Evolutionary conservation across 148 eudicot genomes (phyloP).

Genomic region (Agrostemma githago): DNA sequence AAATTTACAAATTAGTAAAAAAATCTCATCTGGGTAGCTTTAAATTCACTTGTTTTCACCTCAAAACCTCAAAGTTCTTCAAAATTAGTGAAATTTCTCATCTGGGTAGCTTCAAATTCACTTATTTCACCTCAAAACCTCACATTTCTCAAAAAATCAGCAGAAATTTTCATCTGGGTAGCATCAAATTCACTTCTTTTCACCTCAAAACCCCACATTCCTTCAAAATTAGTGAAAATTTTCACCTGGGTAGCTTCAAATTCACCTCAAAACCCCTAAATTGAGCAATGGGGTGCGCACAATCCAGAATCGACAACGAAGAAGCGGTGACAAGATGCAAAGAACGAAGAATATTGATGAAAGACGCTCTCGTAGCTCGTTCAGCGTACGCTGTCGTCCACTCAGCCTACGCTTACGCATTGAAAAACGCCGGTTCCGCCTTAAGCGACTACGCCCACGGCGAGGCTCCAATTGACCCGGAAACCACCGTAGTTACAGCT

Average conservation of each 20-base stretch:
- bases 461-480: constrained; percentile 33
- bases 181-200: neutral
- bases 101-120: constrained; percentile 8
- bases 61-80: neutral
- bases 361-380: constrained; percentile 73
- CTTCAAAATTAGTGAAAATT: neutral
- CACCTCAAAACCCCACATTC: neutral
- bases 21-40: neutral
- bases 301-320: constrained; percentile 88
- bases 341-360: constrained; percentile 74
- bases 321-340: constrained; percentile 86
- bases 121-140: neutral
- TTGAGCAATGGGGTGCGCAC: constrained; percentile 76
- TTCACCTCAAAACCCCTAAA: neutral
- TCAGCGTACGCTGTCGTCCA: constrained; percentile 75
- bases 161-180: neutral
- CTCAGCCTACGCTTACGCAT: constrained; percentile 55
- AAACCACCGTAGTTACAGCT: neutral
- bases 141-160: neutral
- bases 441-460: constrained; percentile 79
- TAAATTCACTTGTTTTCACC: neutral
- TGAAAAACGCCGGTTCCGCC: constrained; percentile 79
- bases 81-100: neutral
- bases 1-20: neutral
- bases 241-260: neutral